Conservation (phyloP, 345 rosid species). For the Hibiscus syriacus region DNA sequence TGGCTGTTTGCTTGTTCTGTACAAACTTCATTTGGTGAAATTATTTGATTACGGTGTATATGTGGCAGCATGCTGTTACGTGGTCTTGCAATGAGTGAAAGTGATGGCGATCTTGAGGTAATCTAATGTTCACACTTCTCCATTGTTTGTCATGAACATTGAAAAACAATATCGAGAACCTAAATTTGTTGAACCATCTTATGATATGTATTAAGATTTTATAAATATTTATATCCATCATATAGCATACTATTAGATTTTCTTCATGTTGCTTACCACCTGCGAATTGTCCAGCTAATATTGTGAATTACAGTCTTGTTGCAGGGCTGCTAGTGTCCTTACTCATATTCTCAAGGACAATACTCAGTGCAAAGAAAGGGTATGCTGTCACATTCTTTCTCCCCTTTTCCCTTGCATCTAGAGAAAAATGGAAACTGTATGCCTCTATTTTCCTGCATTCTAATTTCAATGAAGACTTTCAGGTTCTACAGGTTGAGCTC, state of each 20-base stretch:
- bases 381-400: slow-evolving; percentile 21
- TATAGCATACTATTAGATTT: slow-evolving; percentile 6
- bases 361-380: slow-evolving; percentile 81
- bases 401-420: neutral
- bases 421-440: neutral
- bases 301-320: slow-evolving; percentile 59
- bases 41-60: slow-evolving; percentile 2
- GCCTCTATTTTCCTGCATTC: neutral
- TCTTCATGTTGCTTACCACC: slow-evolving; percentile 1
- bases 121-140: slow-evolving; percentile 1
- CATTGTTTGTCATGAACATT: neutral
- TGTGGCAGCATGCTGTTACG: slow-evolving; percentile 77
- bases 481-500: slow-evolving; percentile 77
- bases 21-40: neutral
- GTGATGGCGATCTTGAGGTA: slow-evolving; percentile 95
- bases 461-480: slow-evolving; percentile 14
- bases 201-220: neutral
- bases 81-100: slow-evolving; percentile 81
- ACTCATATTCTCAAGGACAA: slow-evolving; percentile 82
- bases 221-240: slow-evolving; percentile 3
- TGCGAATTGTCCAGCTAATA: slow-evolving; percentile 21
- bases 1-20: neutral
- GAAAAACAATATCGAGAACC: neutral
- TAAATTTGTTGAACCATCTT: neutral
- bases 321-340: slow-evolving; percentile 95